Base-by-base conservation (phyloP, 2,329 filamentous ascomycete genomes). In the Chaetomiaceae sp. region DNA sequence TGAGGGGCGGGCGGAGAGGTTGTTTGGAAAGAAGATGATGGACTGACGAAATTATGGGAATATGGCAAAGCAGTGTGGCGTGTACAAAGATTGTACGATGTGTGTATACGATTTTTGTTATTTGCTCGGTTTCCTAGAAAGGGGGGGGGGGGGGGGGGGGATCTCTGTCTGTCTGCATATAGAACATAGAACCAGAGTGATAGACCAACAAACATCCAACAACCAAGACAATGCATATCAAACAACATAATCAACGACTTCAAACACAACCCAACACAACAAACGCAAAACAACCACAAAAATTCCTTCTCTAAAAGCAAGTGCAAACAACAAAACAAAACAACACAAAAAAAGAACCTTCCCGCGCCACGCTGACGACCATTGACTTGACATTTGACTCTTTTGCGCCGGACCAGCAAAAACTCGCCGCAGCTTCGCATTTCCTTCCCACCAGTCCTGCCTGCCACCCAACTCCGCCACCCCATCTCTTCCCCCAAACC, bases 1-100 rank as follows among this genome's bases (percentile, higher is more conserved):
- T 74, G 91, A 96, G 73, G 81, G 82, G 70, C 79, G 88, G 65
- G 90, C 94, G 5, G 75, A 75, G 65, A 74, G 80, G 63, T 67
- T 89, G 43, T 68, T 80, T 61, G 72, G 71, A 27, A 9, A 27
- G 5, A 27, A 27, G 25, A 27, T 9, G 25, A 27, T 27, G 25
- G 25, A 5, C 25, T n/a, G n/a, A n/a, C n/a, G n/a, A 53, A 14
- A 16, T 29, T 5, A 36, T 27, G 25, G 25, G 9, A 27, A 9
- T 27, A 27, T 27, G n/a, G n/a, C 14, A 16, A 16, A 8, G 33
- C 33, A 20, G 33, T 25, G 23, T 25, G 23, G 2, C 13, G 11
- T 52, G 18, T 41, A 46, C 16, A 29, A 21, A 23, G 4, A 20
- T 13, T 36, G 45, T 33, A 38, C 27, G 33, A 9, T 30, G 21